These are phyloP conservation scores for Comarum palustre DNA, from an alignment of 306 rosid genomes.

Conservation along the genomic window DNA sequence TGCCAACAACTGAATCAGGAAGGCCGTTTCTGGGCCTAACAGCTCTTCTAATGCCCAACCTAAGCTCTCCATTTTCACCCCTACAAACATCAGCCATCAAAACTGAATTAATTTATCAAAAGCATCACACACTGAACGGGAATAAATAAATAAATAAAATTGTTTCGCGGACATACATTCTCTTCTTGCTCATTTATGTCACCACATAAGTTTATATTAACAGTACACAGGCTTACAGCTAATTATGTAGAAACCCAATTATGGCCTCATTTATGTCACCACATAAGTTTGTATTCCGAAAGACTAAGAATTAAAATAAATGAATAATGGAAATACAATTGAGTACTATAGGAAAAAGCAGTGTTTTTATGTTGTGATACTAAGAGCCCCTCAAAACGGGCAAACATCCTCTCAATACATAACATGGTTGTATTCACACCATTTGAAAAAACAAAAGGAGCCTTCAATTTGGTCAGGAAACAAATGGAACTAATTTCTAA, in stretches of 20 bases:
- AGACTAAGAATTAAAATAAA: neutral
- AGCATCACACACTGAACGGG: neutral
- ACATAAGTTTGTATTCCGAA: neutral
- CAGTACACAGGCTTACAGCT: neutral
- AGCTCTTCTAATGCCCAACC: slow-evolving; percentile 92
- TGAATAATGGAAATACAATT: neutral
- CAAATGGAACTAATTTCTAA: slow-evolving; percentile 1
- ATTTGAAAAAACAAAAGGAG: neutral
- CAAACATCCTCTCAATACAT: neutral
- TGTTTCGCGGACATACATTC: neutral
- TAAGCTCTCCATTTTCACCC: slow-evolving; percentile 91
- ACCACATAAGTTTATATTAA: neutral
- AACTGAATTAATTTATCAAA: slow-evolving; percentile 5
- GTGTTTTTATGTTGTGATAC: neutral
- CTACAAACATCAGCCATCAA: slow-evolving; percentile 42
- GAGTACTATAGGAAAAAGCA: neutral
- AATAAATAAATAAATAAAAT: neutral
- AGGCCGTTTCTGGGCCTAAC: slow-evolving; percentile 81
- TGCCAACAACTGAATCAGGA: slow-evolving; percentile 74
- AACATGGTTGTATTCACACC: neutral
- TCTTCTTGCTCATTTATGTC: neutral
- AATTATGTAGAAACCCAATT: neutral
- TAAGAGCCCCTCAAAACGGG: neutral
- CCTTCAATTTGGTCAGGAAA: slow-evolving; percentile 1
- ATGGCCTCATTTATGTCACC: neutral